Conservation (phyloP, 2,329 filamentous ascomycete species). For the Fusarium sororula region DNA sequence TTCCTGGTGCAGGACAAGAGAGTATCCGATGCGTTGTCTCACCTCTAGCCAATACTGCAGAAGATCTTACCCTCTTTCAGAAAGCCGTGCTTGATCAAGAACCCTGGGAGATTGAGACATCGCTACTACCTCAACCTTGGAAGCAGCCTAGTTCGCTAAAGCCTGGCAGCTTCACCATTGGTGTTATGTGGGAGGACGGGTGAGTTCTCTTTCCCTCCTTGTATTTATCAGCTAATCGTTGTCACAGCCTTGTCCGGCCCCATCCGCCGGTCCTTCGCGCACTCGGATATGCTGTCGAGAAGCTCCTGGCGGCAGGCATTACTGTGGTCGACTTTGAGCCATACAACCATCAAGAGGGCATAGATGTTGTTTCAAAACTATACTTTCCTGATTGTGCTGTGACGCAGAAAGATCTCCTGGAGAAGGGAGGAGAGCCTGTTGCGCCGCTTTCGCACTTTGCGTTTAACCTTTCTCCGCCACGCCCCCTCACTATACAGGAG, state of each 20-base stretch:
- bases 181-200: not conserved
- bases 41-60: not conserved
- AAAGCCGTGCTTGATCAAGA: not conserved
- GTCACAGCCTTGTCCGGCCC: not conserved
- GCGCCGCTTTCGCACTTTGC: not conserved
- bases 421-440: not conserved
- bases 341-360: not conserved
- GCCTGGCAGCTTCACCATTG: not conserved
- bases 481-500: not conserved
- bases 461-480: not conserved
- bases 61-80: not conserved
- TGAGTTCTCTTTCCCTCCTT: fast-evolving
- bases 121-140: not conserved
- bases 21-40: not conserved
- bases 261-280: not conserved
- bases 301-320: not conserved
- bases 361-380: not conserved
- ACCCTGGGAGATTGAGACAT: not conserved
- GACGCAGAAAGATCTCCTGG: not conserved
- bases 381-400: not conserved
- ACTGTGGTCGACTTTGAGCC: not conserved
- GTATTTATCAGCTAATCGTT: fast-evolving
- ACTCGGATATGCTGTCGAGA: not conserved
- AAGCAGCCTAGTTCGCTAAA: not conserved
- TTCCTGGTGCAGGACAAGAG: not conserved